These are phyloP conservation scores for Jaltomata sinuosa DNA, from an alignment of 257 asterid genomes.

Conservation along the genomic window DNA sequence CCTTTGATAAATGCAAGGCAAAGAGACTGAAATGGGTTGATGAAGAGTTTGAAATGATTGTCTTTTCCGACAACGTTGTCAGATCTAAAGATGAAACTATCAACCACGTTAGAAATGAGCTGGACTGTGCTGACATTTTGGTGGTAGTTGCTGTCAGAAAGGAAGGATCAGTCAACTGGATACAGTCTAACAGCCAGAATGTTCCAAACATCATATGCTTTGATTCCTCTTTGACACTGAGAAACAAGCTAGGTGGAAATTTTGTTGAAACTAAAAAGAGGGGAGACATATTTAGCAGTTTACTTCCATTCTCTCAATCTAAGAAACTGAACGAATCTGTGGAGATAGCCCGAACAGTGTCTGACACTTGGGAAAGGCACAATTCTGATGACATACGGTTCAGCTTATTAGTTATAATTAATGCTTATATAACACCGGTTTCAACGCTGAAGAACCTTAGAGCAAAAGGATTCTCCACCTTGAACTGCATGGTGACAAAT, in stretches of 20 bases:
- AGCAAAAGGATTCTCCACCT: slow-evolving; percentile 77
- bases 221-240: slow-evolving; percentile 54
- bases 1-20: slow-evolving; percentile 33
- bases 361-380: slow-evolving; percentile 73
- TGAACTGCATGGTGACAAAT: slow-evolving; percentile 68
- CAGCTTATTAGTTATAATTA: slow-evolving; percentile 68
- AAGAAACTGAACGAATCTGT: slow-evolving; percentile 38
- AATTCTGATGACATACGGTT: slow-evolving; percentile 84
- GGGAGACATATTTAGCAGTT: slow-evolving; percentile 33
- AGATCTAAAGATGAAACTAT: slow-evolving; percentile 15
- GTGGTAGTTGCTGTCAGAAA: slow-evolving; percentile 48
- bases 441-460: slow-evolving; percentile 60
- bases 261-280: slow-evolving; percentile 20
- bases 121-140: slow-evolving; percentile 46
- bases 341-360: slow-evolving; percentile 42
- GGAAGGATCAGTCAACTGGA: slow-evolving; percentile 57
- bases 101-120: slow-evolving; percentile 18
- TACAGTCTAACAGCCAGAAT: slow-evolving; percentile 25
- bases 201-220: slow-evolving; percentile 57
- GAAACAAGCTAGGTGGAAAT: slow-evolving; percentile 64
- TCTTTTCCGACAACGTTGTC: slow-evolving; percentile 34
- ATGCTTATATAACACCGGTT: slow-evolving; percentile 75
- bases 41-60: slow-evolving; percentile 70
- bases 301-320: slow-evolving; percentile 34
- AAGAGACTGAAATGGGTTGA: slow-evolving; percentile 78